phyloP scores from a whole-genome alignment of 1,284 basidiomycete genomes.

The Ustilago xerochloae region DNA sequence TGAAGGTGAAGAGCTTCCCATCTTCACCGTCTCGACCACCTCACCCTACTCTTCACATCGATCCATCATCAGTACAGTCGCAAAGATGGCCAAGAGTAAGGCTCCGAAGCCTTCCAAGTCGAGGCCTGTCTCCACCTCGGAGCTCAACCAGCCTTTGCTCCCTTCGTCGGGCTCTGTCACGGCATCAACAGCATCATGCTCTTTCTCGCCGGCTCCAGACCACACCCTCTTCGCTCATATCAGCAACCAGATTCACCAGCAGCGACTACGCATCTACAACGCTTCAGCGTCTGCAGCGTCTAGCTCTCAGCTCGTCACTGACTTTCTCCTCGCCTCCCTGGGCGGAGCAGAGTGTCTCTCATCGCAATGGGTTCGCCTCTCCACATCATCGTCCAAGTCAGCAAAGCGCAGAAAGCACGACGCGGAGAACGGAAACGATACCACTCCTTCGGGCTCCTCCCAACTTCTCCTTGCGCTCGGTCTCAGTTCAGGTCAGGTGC shows the following conservation, averaged over 20 bases:
- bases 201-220: slow-evolving; percentile 74
- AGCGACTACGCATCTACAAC: slow-evolving; percentile 77
- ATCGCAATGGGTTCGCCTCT: slow-evolving; percentile 43
- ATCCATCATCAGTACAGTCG: not conserved
- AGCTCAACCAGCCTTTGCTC: slow-evolving; percentile 74
- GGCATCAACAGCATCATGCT: slow-evolving; percentile 47
- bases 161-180: slow-evolving; percentile 69
- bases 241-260: slow-evolving; percentile 79
- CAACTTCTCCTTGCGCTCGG: slow-evolving; percentile 61
- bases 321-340: slow-evolving; percentile 54
- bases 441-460: slow-evolving; percentile 11
- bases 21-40: not conserved
- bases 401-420: slow-evolving; percentile 54
- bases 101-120: slow-evolving; percentile 57
- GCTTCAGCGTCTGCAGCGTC: slow-evolving; percentile 73
- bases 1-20: not conserved
- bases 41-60: not conserved
- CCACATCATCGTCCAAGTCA: slow-evolving; percentile 23
- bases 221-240: slow-evolving; percentile 76
- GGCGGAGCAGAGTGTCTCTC: slow-evolving; percentile 44
- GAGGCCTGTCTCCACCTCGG: slow-evolving; percentile 70
- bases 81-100: slow-evolving; percentile 58
- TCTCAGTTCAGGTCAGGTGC: slow-evolving; percentile 53
- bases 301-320: slow-evolving; percentile 75
- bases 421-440: slow-evolving; percentile 22